Percentiles rank a stretch among this genome's conserved stretches.
These are phyloP conservation scores for Cryphonectria parasitica DNA, from an alignment of 2,329 filamentous ascomycete genomes.

Conservation along the genomic window DNA sequence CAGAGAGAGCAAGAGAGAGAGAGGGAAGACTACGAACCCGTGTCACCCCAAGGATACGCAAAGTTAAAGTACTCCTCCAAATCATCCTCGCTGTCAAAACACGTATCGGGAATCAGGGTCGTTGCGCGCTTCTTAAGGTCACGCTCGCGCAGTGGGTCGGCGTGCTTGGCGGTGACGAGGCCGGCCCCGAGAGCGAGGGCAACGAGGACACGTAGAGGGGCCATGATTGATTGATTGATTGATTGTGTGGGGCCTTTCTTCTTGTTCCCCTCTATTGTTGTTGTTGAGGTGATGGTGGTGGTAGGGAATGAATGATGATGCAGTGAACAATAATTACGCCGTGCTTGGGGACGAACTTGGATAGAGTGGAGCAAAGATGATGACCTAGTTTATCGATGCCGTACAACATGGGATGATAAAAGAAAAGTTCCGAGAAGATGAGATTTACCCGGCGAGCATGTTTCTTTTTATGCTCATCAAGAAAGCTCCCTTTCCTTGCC, in stretches of 20 bases:
- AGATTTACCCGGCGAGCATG: background rate
- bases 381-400: too few relatives aligned
- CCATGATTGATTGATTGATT: slow-evolving; percentile 16
- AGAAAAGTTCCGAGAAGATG: background rate
- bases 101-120: slow-evolving; percentile 42
- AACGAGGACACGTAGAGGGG: slow-evolving; percentile 15
- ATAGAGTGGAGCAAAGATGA: background rate
- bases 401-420: background rate
- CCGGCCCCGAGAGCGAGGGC: slow-evolving; percentile 17
- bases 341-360: background rate
- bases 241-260: background rate
- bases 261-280: background rate
- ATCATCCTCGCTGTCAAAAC: slow-evolving; percentile 39
- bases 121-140: slow-evolving; percentile 30
- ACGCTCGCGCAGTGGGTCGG: slow-evolving; percentile 20
- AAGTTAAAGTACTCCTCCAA: slow-evolving; percentile 50
- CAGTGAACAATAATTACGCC: background rate
- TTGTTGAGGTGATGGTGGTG: background rate
- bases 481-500: background rate
- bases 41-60: slow-evolving; percentile 58
- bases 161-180: slow-evolving; percentile 17
- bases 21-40: slow-evolving; percentile 29
- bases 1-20: background rate
- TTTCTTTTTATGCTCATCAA: slow-evolving; percentile 3
- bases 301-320: background rate